Conservation (phyloP, 2,329 filamentous ascomycete genomes). For the Fonsecaea erecta region DNA sequence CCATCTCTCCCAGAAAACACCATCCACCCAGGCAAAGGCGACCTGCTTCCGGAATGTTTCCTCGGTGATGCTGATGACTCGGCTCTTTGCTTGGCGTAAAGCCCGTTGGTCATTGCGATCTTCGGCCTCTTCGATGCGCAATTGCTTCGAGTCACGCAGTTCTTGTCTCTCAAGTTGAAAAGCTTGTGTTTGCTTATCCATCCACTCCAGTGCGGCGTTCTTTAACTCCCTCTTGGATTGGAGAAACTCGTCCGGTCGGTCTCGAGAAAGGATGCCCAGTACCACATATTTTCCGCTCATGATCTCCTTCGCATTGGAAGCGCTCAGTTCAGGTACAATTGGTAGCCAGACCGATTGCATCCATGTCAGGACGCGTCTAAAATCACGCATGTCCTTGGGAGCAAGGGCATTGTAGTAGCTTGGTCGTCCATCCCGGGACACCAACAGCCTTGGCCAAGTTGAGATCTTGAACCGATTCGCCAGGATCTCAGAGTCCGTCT, state of each 20-base stretch:
- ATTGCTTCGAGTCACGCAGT: constrained; percentile 88
- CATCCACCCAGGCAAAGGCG: constrained; percentile 95
- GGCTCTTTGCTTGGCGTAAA: constrained; percentile 83
- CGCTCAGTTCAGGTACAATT: constrained; percentile 90
- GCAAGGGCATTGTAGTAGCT: constrained; percentile 88
- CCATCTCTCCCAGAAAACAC: constrained; percentile 97
- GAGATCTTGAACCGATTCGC: constrained; percentile 89
- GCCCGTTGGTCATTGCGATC: constrained; percentile 90
- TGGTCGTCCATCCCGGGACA: constrained; percentile 84
- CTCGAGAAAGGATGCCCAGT: constrained; percentile 81
- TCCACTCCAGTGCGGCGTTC: constrained; percentile 94
- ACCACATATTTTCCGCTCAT: constrained; percentile 97
- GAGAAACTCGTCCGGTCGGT: constrained; percentile 77
- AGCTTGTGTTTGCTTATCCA: constrained; percentile 89
- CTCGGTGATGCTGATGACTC: constrained; percentile 87
- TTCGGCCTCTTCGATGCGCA: constrained; percentile 94
- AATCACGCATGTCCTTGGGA: constrained; percentile 90
- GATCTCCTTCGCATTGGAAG: constrained; percentile 87
- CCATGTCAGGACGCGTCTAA: constrained; percentile 79
- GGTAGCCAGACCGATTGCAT: constrained; percentile 97
- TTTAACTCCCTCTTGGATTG: constrained; percentile 87
- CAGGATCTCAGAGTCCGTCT: constrained; percentile 78
- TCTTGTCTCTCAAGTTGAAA: constrained; percentile 95
- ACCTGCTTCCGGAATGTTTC: constrained; percentile 81
- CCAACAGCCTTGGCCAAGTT: constrained; percentile 92